A percentile compares a stretch with the other conserved stretches of the same genome.
These are phyloP conservation scores for Carex myosuroides DNA, from an alignment of 176 grass and related monocot genomes.

Conservation along the genomic window DNA sequence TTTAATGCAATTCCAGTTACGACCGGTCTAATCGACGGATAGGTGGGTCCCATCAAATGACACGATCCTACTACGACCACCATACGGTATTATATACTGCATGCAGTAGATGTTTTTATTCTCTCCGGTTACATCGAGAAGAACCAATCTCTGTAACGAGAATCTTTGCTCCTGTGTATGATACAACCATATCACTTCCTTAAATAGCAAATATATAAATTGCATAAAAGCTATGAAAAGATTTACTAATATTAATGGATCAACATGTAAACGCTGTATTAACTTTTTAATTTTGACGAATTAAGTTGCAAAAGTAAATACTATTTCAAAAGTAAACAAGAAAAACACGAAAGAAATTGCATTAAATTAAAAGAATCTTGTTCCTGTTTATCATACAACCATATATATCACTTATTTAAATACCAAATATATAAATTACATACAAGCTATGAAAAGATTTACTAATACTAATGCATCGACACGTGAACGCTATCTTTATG, in stretches of 20 bases:
- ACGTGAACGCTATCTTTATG: neutral
- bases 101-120: neutral
- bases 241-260: neutral
- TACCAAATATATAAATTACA: neutral
- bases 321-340: neutral
- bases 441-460: neutral
- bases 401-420: neutral
- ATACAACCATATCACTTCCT: neutral
- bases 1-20: neutral
- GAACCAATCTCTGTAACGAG: neutral
- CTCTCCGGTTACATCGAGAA: neutral
- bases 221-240: neutral
- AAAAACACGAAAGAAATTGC: too few species aligned
- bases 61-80: neutral
- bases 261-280: too few species aligned
- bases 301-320: neutral
- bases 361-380: neutral
- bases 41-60: slow-evolving; percentile 4
- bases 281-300: neutral
- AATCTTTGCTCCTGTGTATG: neutral
- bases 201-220: neutral
- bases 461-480: neutral
- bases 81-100: slow-evolving; percentile 5
- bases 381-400: neutral
- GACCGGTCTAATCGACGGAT: slow-evolving; percentile 22